Evolutionary conservation across 176 grass and related monocot species (phyloP).

Genomic region (Leersia perrieri): DNA sequence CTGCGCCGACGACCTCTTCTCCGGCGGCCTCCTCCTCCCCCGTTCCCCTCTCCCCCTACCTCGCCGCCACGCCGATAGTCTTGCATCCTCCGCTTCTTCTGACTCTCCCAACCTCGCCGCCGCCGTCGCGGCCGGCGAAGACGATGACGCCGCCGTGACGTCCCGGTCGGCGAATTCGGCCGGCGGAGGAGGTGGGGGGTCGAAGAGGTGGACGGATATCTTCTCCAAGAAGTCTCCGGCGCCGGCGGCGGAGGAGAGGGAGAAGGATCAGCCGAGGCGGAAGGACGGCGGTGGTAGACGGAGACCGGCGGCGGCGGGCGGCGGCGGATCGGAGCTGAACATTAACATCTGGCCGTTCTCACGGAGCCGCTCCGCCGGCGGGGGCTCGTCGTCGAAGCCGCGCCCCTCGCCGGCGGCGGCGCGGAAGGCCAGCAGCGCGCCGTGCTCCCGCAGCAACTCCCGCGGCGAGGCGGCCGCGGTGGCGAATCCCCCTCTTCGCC

Average conservation of each 20-base stretch:
- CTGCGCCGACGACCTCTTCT: conserved; percentile 77
- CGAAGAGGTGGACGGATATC: conserved; percentile 82
- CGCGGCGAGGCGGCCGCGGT: conserved; percentile 47
- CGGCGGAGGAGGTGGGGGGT: conserved; percentile 15
- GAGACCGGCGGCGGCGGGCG: conserved; percentile 12
- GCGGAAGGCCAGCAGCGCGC: conserved; percentile 67
- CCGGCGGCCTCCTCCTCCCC: conserved; percentile 56
- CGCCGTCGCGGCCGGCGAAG: no score
- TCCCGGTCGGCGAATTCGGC: not conserved
- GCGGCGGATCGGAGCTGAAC: conserved; percentile 51
- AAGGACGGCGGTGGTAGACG: not conserved
- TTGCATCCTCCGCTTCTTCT: no score
- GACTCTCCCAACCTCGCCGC: no score
- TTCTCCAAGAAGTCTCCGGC: conserved; percentile 57
- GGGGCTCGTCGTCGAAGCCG: conserved; percentile 19
- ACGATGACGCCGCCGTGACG: not conserved
- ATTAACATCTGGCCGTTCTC: conserved; percentile 95
- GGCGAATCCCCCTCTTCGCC: not conserved
- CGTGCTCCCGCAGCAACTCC: conserved; percentile 89
- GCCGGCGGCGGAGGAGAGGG: conserved; percentile 18
- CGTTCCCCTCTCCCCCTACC: not conserved
- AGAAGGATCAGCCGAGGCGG: conserved; percentile 35
- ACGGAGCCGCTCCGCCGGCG: conserved; percentile 69
- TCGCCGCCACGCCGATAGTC: no score
- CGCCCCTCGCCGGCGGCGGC: conserved; percentile 1